Evolutionary conservation across 1,139 yeast genomes (phyloP).

Genomic region (Taphrina betulina): DNA sequence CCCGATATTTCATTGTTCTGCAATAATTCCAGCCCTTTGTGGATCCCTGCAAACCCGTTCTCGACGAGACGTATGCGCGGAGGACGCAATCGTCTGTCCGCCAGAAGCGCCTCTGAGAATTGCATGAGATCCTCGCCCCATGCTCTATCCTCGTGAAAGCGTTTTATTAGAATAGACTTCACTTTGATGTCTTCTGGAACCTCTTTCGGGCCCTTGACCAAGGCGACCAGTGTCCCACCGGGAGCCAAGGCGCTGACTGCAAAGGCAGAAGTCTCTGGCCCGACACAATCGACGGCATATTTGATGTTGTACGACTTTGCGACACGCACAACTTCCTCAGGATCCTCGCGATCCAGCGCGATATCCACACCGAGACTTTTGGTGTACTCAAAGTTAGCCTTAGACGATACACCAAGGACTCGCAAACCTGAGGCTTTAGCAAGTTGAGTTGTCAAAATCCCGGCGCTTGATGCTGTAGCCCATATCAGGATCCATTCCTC

Average conservation of each 20-base stretch:
- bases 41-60: background rate
- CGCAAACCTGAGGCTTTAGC: constrained; percentile 3
- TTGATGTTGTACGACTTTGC: background rate
- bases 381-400: background rate
- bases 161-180: background rate
- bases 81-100: background rate
- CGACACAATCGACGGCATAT: constrained; percentile 6
- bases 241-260: background rate
- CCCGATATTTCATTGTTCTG: constrained; percentile 1
- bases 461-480: constrained; percentile 5
- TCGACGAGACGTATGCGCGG: constrained; percentile 2
- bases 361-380: background rate
- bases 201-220: constrained; percentile 2
- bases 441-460: background rate
- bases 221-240: constrained; percentile 2
- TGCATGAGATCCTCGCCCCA: constrained; percentile 1
- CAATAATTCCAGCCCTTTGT: background rate
- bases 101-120: background rate
- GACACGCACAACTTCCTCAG: background rate
- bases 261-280: background rate
- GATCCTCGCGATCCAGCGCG: constrained; percentile 4
- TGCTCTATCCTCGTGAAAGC: constrained; percentile 2
- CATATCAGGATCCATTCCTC: background rate
- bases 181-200: background rate
- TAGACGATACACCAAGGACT: background rate